phyloP scores from a whole-genome alignment of 2,329 filamentous ascomycete species.

The Colletotrichum sp. region DNA sequence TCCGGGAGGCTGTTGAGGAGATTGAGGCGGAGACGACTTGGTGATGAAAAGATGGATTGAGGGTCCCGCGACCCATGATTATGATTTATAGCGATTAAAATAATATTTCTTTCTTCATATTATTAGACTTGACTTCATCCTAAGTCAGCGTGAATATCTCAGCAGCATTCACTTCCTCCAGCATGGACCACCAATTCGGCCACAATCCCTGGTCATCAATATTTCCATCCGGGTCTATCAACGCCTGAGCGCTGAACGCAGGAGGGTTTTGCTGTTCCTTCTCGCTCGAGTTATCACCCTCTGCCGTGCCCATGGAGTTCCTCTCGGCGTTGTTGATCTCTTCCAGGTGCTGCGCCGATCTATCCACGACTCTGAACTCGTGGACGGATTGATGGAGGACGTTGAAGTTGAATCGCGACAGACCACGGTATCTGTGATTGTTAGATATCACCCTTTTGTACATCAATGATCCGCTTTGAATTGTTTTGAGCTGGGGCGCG shows the following conservation, averaged over 20 bases:
- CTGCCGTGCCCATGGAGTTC: neutral
- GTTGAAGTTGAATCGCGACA: constrained; percentile 32
- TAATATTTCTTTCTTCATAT: neutral
- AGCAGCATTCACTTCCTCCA: constrained; percentile 16
- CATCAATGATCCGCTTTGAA: constrained; percentile 27
- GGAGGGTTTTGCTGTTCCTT: neutral
- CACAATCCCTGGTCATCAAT: constrained; percentile 17
- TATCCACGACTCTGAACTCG: constrained; percentile 33
- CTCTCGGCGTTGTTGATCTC: constrained; percentile 32
- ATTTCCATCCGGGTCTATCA: neutral
- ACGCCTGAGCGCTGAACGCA: neutral
- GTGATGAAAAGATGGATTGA: neutral
- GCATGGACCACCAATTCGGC: constrained; percentile 23
- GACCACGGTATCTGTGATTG: constrained; percentile 25
- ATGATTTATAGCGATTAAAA: no score
- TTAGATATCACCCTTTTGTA: constrained; percentile 29
- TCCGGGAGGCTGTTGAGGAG: constrained; percentile 1
- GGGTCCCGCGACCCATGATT: neutral
- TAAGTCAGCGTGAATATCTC: constrained; percentile 2
- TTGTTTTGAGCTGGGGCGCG: constrained; percentile 1
- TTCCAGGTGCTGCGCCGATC: constrained; percentile 33
- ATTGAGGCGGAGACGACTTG: neutral
- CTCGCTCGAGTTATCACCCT: neutral
- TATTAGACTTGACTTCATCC: neutral
- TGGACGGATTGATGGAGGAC: constrained; percentile 34